Base-by-base conservation (phyloP, 208 protist species). In the Trypanosoma melophagium region DNA sequence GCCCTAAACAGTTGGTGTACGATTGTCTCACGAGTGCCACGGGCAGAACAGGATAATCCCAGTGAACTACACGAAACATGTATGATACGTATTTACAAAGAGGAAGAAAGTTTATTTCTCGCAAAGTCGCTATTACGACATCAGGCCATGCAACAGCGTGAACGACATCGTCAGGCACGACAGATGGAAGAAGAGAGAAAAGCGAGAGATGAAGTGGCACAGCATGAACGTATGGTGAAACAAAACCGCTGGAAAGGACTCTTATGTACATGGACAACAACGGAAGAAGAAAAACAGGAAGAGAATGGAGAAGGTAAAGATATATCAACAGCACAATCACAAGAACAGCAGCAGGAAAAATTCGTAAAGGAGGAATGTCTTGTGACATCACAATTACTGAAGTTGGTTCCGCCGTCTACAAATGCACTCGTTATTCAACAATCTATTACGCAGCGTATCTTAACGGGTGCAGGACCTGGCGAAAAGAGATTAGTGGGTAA, bases 1-100 rank as follows among this genome's bases (percentile, higher is more conserved):
- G 0, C 1, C 14, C 55, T 74, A 17, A 28, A 64, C 41, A 52
- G 57, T 5, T 74, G 69, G 69, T 69, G 56, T 52, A 31, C 50
- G 25, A 40, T 22, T 7, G 44, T 74, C 4, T 45, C 55, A 8
- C 40, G 14, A 51, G n/a, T 57, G 7, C 0, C 12, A 0, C 19
- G 14, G 7, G 28, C 22, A 40, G 53, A 41, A 49, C 31, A 10
- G 7, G 1, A 19, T 45, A 35, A 74, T 63, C 69, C 69, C 3
- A 31, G 16, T 14, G 47, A 25, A 17, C 24, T 66, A 28, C 69
- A 74, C 25, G 69, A 74, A 14, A 28, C 19, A 12, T 21, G 14
- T 19, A 74, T 74, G 69, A 14, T 53, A n/a, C 38, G 1, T 38
- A 19, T 74, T 14, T 24, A 42, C 21, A 64, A 52, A 45, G 61